Evolutionary conservation across 305 asterid genomes (phyloP), one percentile per base, ranked within the genome.

Genomic region (Withania somnifera): DNA sequence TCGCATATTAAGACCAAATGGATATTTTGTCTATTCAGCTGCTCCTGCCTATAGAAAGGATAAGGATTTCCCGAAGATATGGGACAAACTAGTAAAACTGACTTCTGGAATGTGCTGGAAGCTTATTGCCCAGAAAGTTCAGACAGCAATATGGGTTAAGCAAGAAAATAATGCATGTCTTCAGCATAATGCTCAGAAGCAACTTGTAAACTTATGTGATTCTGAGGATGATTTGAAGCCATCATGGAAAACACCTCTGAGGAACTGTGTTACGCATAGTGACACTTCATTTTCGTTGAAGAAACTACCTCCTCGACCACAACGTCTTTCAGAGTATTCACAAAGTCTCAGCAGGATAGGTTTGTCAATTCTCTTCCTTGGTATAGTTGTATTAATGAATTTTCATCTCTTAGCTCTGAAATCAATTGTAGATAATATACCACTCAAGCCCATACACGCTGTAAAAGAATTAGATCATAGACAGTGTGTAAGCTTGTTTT

Each of bases 81-180:
- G 99, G 98, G 92, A 91, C 82, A 90, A 90, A 88, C 83, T 95
- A 89, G 84, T 85, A 85, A 90, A 85, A 66, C 79, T 95, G 84
- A 92, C 99, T 80, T 75, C 95, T 83, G 93, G 97, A 76, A 95
- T 95, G 97, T 95, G 99, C 91, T 92, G 98, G 99, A 95, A 93
- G 85, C 98, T 95, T 61, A 84, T 92, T 20, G 97, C 99, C n/a
- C 92, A 90, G 77, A 88, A 93, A 89, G 94, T 95, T 78, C 98
- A 95, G 88, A 95, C 99, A 5, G 98, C 98, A 36, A 92, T 93
- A 84, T 95, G 99, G 99, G 82, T 87, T 64, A 93, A 92, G 88
- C 89, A 82, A 30, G 93, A 92, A 63, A 63, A 91, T 53, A 89
- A 88, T 77, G 75, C 89, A 13, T 95, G 98, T 84, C 91, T 95